Conservation (phyloP, 2,329 filamentous ascomycete genomes). For the Microcera coccophila region DNA sequence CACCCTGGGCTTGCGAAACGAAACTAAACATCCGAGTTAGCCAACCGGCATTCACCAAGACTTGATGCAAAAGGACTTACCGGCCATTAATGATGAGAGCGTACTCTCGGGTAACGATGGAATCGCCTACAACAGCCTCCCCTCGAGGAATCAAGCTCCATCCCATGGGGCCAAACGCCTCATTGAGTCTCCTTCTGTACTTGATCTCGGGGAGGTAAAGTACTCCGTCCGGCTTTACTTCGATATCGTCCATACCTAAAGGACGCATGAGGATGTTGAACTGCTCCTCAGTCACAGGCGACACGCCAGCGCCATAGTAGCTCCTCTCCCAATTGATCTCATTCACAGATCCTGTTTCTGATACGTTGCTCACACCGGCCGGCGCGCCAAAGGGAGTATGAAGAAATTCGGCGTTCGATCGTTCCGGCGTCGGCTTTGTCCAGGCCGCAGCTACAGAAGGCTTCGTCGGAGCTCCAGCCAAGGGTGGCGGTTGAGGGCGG, state of each 20-base stretch:
- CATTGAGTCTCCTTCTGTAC: conserved; percentile 85
- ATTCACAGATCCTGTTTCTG: too few relatives aligned
- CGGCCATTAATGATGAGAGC: conserved; percentile 83
- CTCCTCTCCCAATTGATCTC: conserved; percentile 75
- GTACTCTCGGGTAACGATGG: conserved; percentile 83
- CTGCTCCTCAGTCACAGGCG: conserved; percentile 67
- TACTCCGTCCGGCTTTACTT: conserved; percentile 97
- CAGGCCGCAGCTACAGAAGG: too few relatives aligned
- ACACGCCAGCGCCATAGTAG: conserved; percentile 71
- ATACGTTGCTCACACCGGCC: too few relatives aligned
- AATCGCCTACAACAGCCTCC: conserved; percentile 79
- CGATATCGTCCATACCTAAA: conserved; percentile 70
- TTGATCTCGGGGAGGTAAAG: conserved; percentile 98
- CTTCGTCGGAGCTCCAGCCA: too few relatives aligned
- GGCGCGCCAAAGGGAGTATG: too few relatives aligned
- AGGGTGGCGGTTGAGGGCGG: too few relatives aligned
- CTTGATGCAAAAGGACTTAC: conserved; percentile 47
- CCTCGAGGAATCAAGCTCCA: conserved; percentile 91
- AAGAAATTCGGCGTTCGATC: too few relatives aligned
- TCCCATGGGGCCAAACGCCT: conserved; percentile 87
- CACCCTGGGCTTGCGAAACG: conserved; percentile 86
- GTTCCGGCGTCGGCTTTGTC: too few relatives aligned
- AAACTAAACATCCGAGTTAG: conserved; percentile 56
- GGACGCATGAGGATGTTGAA: conserved; percentile 64
- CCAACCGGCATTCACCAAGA: not conserved